Base-by-base conservation (phyloP, 306 rosid genomes). In the Cicer pinnatifidum region DNA sequence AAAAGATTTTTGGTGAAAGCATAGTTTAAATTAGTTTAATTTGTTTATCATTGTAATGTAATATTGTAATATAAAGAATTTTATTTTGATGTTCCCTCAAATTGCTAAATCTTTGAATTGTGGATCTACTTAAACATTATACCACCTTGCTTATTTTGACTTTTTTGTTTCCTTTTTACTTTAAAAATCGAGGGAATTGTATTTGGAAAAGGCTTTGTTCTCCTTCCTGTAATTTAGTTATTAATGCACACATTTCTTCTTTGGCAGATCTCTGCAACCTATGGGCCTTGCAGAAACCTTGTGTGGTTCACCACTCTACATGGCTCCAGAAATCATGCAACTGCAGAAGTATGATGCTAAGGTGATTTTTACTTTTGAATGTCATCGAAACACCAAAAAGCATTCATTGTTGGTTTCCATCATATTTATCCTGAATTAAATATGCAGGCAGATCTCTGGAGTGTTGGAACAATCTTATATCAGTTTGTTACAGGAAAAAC, bases 301-400 rank as follows among this genome's bases (percentile, higher is more conserved):
- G 89, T 95, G 99, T 77, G 99, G 99, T 64, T 95, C 99, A 19
- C 99, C 99, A 28, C 99, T 95, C 72, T 95, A 95, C 84, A 95
- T 95, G 99, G 99, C 99, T 84, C 99, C 99, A 44, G 97, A 95
- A 88, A 95, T 95, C 81, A 95, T 95, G 99, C 97, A 87, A 86
- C 93, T 88, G n/a, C 97, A 92, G 75, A 92, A 95, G 77, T 95
- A 95, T 71, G 97, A 95, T 82, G 97, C 97, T 15, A 95, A 95
- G 99, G 99, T 95, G 90, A 88, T 61, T 51, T 77, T 71, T 41
- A 5, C 67, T 59, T 76, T 67, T 68, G 44, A 69, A 58, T 50
- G 17, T 70, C 16, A 43, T 46, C 6, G 43, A 43, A 41, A 70
- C 43, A 59, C 50, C 20, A 17, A 65, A 17, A 65, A 53, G 53